Evolutionary conservation across 352 stramenopile genomes (phyloP).

Genomic region (Pythium vanterpoolii): DNA sequence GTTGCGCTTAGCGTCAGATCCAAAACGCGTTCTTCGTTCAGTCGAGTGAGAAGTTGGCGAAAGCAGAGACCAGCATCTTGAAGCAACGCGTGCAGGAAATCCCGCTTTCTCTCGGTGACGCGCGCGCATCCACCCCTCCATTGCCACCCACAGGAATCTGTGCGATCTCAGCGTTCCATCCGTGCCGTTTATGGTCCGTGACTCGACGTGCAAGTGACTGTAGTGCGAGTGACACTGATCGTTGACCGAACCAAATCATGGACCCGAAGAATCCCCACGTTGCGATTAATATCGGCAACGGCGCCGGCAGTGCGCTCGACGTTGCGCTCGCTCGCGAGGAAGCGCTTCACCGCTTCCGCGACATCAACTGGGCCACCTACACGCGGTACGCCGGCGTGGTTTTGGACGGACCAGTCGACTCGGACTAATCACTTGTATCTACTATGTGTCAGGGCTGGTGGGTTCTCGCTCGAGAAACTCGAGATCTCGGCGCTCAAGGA

Average conservation of each 20-base stretch:
- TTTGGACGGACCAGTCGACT: not conserved
- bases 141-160: not conserved
- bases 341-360: slow-evolving; percentile 81
- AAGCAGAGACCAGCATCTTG: not conserved
- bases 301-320: slow-evolving; percentile 47
- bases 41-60: not conserved
- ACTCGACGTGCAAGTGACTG: not conserved
- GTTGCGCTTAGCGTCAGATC: slow-evolving; percentile 4
- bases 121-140: not conserved
- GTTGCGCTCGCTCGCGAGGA: slow-evolving; percentile 75
- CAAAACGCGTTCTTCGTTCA: slow-evolving; percentile 7
- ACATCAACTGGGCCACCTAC: slow-evolving; percentile 90
- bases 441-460: slow-evolving; percentile 39
- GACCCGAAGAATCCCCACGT: slow-evolving; percentile 57
- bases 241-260: slow-evolving; percentile 35
- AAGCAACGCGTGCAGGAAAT: not conserved
- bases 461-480: slow-evolving; percentile 83
- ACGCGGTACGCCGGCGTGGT: slow-evolving; percentile 43
- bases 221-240: too few species aligned
- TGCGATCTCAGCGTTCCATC: not conserved
- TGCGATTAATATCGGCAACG: slow-evolving; percentile 61
- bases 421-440: not conserved
- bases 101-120: not conserved
- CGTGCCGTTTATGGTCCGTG: not conserved
- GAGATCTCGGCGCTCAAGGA: slow-evolving; percentile 85